These are phyloP conservation scores for Skeletonema potamos DNA, from an alignment of 108 stramenopile species.

Conservation along the genomic window DNA sequence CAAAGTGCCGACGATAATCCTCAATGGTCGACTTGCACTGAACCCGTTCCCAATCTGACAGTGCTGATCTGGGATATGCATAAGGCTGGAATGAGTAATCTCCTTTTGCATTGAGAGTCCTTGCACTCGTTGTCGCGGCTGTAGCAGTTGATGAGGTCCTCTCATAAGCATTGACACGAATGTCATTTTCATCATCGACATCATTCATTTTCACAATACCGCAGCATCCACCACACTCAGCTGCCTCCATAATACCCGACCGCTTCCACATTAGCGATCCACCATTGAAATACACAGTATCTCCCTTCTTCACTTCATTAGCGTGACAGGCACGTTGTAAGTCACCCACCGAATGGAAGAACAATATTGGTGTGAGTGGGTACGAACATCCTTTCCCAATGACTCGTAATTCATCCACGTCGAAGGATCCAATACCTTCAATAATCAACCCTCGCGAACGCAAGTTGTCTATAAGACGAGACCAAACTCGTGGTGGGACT, in stretches of 20 bases:
- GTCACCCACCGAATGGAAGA: constrained; percentile 70
- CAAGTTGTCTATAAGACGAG: constrained; percentile 44
- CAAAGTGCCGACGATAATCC: constrained; percentile 52
- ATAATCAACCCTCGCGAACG: constrained; percentile 48
- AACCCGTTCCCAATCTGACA: constrained; percentile 42
- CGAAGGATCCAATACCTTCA: constrained; percentile 60
- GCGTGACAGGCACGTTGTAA: constrained; percentile 63
- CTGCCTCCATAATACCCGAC: constrained; percentile 42
- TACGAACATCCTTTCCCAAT: constrained; percentile 42
- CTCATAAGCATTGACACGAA: background rate
- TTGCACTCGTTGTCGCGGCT: background rate
- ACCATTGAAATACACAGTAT: constrained; percentile 64
- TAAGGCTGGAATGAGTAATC: constrained; percentile 55
- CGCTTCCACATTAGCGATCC: constrained; percentile 60
- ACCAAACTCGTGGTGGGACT: constrained; percentile 62
- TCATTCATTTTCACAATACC: constrained; percentile 21
- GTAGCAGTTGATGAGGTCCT: constrained; percentile 8
- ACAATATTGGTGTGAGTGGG: constrained; percentile 44
- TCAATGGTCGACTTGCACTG: constrained; percentile 52
- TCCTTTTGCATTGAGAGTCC: constrained; percentile 2
- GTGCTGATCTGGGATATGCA: constrained; percentile 41
- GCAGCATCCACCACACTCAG: constrained; percentile 40
- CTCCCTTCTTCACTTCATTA: constrained; percentile 56
- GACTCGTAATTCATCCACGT: constrained; percentile 51
- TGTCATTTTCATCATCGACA: constrained; percentile 1